Conservation (phyloP, 2,329 filamentous ascomycete species). For the Basipetospora chlamydospora region DNA sequence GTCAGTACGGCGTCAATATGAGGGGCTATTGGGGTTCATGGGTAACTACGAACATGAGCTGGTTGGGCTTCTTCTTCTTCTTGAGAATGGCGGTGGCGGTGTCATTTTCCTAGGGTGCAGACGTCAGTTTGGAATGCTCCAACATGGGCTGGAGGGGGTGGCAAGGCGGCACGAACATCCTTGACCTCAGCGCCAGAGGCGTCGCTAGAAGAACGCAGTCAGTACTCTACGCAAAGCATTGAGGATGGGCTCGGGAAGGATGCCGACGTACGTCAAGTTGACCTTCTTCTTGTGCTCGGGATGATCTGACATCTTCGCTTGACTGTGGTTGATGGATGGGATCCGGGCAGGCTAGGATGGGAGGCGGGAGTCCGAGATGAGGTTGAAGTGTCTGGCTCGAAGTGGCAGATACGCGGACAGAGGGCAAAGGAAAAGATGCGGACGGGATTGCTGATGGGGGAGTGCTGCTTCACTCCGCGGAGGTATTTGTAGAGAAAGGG, state of each 20-base stretch:
- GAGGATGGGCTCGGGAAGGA: not conserved
- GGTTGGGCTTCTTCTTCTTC: conserved; percentile 99
- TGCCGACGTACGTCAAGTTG: conserved; percentile 57
- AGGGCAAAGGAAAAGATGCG: too few relatives aligned
- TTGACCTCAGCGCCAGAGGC: conserved; percentile 78
- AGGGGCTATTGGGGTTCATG: too few relatives aligned
- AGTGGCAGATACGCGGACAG: not conserved
- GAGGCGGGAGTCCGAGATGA: not conserved
- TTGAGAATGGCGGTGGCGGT: conserved; percentile 93
- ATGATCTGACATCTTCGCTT: conserved; percentile 49
- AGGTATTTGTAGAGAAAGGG: too few relatives aligned
- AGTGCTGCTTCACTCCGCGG: too few relatives aligned
- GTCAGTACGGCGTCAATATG: conserved; percentile 3
- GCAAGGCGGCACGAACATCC: conserved; percentile 43
- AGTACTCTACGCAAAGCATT: conserved; percentile 15
- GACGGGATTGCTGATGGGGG: too few relatives aligned
- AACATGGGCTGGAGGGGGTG: conserved; percentile 5
- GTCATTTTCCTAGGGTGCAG: conserved; percentile 84
- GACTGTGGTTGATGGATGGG: not conserved
- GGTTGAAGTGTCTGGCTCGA: not conserved
- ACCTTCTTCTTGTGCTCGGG: conserved; percentile 69
- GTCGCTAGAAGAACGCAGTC: conserved; percentile 45
- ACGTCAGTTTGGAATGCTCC: too few relatives aligned
- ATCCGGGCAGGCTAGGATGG: not conserved
- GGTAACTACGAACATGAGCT: conserved; percentile 69